A percentile compares a stretch with the other conserved stretches of the same genome.
These are phyloP conservation scores for Nyssa sinensis DNA, from an alignment of 148 eudicot genomes.

Conservation along the genomic window DNA sequence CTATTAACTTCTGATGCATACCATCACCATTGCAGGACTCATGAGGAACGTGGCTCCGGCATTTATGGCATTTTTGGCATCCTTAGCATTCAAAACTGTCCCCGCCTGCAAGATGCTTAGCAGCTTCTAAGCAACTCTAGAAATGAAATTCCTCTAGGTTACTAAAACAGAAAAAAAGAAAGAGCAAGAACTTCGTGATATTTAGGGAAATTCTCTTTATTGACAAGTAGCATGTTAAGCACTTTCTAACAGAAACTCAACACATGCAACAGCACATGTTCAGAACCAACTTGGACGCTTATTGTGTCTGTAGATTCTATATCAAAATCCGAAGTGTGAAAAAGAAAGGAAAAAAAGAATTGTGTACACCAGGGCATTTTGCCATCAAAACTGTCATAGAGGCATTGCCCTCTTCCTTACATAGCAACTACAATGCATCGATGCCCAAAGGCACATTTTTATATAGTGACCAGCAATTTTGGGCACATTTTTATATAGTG, in stretches of 20 bases:
- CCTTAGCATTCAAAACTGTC: conserved; percentile 59
- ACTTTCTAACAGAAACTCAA: no score
- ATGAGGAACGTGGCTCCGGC: conserved; percentile 80
- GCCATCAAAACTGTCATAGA: background rate
- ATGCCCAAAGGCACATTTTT: background rate
- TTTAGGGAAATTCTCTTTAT: background rate
- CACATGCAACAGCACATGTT: background rate
- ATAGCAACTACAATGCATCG: background rate
- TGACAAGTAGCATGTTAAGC: background rate
- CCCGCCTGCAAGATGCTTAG: conserved; percentile 56
- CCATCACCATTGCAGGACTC: conserved; percentile 88
- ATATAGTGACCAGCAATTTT: background rate
- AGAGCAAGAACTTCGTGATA: background rate
- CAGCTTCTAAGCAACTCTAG: conserved; percentile 10
- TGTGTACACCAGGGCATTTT: background rate
- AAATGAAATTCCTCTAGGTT: background rate
- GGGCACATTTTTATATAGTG: background rate
- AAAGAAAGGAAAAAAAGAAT: background rate
- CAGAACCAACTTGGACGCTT: background rate
- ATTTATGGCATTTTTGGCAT: conserved; percentile 62
- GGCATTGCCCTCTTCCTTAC: background rate
- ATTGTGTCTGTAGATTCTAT: background rate
- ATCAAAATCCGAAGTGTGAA: background rate
- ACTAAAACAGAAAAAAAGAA: background rate
- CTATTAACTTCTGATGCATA: conserved; percentile 7